A percentile compares a stretch with the other conserved stretches of the same genome.
Evolutionary conservation across 148 eudicot genomes (phyloP).

Genomic region (Fallopia convolvulus): DNA sequence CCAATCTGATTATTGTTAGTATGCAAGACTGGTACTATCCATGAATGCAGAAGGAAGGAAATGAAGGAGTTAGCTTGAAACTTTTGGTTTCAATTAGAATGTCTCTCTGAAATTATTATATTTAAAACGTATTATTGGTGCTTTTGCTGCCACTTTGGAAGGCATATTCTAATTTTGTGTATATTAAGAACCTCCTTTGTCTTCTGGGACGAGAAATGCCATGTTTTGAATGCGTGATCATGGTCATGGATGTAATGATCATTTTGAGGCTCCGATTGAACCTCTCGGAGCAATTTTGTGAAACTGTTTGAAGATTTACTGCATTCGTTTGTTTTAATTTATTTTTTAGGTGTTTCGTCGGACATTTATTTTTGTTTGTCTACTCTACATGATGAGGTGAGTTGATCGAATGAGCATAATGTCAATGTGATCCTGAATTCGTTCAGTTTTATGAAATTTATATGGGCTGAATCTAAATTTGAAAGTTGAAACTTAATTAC

Average conservation of each 20-base stretch:
- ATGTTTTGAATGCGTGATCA: not conserved
- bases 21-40: not conserved
- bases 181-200: not conserved
- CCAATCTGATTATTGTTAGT: slow-evolving; percentile 73
- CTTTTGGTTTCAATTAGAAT: not conserved
- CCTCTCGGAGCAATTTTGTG: not conserved
- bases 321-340: no score
- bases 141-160: slow-evolving; percentile 1
- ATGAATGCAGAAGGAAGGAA: not conserved
- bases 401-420: not conserved
- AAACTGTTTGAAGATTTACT: not conserved
- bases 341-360: no score
- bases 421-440: no score
- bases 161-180: not conserved
- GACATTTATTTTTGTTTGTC: no score
- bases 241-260: slow-evolving; percentile 2
- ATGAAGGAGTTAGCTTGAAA: not conserved
- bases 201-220: not conserved
- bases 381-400: not conserved
- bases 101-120: not conserved
- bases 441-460: no score
- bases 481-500: no score
- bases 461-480: no score
- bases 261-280: not conserved
- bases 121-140: slow-evolving; percentile 1